Conservation (phyloP, 1,284 basidiomycete genomes). For the Coniferiporia sulphurascens region DNA sequence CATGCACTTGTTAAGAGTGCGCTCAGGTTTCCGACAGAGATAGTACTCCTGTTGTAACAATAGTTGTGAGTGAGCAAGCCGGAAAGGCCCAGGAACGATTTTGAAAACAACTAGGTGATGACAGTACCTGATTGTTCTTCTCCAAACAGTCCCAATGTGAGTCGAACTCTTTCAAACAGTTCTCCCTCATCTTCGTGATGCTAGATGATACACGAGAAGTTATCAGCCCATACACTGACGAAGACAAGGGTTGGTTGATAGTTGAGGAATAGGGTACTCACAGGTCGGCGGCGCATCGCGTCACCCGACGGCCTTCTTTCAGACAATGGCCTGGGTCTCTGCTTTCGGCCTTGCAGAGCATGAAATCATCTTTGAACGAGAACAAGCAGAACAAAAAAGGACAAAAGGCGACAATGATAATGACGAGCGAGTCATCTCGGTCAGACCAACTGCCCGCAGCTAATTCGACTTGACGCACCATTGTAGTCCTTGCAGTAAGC, state of each 20-base stretch:
- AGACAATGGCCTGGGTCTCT: conserved; percentile 90
- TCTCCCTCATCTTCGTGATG: conserved; percentile 89
- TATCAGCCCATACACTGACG: neutral
- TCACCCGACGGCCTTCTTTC: conserved; percentile 94
- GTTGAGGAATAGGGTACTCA: conserved; percentile 40
- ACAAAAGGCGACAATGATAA: too few relatives aligned
- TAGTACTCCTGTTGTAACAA: conserved; percentile 70
- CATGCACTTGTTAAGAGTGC: conserved; percentile 90
- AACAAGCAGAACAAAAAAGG: too few relatives aligned
- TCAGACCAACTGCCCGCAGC: neutral
- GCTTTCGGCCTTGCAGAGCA: conserved; percentile 96
- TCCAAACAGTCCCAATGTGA: conserved; percentile 96
- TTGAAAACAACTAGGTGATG: neutral
- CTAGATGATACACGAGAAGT: conserved; percentile 38
- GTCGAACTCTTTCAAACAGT: conserved; percentile 87
- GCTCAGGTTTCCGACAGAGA: conserved; percentile 87
- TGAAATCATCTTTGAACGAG: conserved; percentile 83
- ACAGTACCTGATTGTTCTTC: conserved; percentile 85
- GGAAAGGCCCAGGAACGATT: neutral
- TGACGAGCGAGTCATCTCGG: conserved; percentile 77
- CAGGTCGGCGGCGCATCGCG: conserved; percentile 93
- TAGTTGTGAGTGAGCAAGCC: neutral
- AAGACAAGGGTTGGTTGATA: too few relatives aligned
- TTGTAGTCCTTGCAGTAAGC: conserved; percentile 95
- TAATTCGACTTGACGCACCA: conserved; percentile 49